These are phyloP conservation scores for Candida tammaniensis DNA, from an alignment of 805 yeast genomes.

Conservation along the genomic window DNA sequence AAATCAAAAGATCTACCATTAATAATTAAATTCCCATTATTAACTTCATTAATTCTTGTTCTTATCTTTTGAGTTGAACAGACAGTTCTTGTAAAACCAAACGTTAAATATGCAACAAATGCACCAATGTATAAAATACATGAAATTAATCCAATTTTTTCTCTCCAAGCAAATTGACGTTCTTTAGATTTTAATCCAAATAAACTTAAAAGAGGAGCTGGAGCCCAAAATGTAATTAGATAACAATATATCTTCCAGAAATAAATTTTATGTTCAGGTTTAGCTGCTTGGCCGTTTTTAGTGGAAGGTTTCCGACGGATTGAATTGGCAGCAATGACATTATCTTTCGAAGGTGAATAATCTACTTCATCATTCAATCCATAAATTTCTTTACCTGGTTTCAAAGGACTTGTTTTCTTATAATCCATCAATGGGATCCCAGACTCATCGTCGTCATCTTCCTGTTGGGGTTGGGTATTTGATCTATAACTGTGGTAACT, in stretches of 20 bases:
- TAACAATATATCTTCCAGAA: constrained; percentile 85
- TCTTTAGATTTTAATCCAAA: constrained; percentile 78
- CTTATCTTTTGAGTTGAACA: constrained; percentile 51
- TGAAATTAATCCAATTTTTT: constrained; percentile 81
- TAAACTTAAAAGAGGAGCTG: constrained; percentile 63
- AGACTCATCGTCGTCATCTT: constrained; percentile 22
- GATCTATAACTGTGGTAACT: constrained; percentile 13
- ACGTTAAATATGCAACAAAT: constrained; percentile 79
- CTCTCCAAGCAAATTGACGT: constrained; percentile 96
- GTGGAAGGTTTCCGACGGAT: constrained; percentile 4
- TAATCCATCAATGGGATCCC: constrained; percentile 45
- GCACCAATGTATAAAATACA: constrained; percentile 73
- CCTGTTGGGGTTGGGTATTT: neutral
- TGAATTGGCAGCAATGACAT: constrained; percentile 19
- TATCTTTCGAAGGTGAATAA: constrained; percentile 24
- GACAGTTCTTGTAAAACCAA: constrained; percentile 85
- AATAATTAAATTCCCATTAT: constrained; percentile 61
- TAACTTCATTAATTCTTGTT: constrained; percentile 58
- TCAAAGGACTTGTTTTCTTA: constrained; percentile 12
- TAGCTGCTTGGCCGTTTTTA: constrained; percentile 19
- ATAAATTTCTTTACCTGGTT: constrained; percentile 48
- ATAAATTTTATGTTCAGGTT: constrained; percentile 26
- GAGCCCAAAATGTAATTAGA: constrained; percentile 87
- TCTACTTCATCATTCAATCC: constrained; percentile 60
- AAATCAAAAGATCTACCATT: constrained; percentile 81